phyloP scores from a whole-genome alignment of 2,329 filamentous ascomycete genomes.

The Colletotrichum melonis region DNA sequence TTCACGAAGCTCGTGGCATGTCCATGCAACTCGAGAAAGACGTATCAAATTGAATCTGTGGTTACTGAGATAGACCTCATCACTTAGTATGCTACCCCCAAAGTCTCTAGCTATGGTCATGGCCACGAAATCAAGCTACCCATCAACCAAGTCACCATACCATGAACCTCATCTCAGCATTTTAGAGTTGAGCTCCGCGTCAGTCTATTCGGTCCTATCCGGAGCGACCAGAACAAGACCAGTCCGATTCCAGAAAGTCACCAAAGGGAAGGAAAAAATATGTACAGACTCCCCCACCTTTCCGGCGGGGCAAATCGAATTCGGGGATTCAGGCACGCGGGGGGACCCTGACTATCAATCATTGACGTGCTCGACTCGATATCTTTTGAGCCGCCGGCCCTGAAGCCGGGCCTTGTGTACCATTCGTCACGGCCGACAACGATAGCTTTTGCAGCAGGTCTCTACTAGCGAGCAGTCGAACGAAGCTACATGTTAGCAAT shows the following conservation, averaged over 20 bases:
- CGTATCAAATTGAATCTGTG: neutral
- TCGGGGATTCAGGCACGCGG: conserved; percentile 14
- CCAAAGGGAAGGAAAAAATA: neutral
- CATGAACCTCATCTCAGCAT: neutral
- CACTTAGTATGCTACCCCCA: neutral
- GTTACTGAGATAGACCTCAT: neutral
- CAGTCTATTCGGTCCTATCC: neutral
- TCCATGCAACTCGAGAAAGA: neutral
- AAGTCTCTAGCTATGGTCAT: neutral
- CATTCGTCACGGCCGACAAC: neutral
- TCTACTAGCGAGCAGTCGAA: no score
- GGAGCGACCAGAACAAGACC: neutral
- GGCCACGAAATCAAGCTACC: neutral
- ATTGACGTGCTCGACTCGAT: conserved; percentile 32
- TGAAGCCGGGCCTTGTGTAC: neutral
- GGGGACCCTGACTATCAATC: conserved; percentile 17
- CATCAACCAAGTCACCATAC: neutral
- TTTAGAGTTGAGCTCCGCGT: neutral
- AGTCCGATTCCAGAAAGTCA: neutral
- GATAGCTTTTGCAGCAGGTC: neutral
- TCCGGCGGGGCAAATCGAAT: conserved; percentile 28
- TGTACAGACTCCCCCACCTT: conserved; percentile 15
- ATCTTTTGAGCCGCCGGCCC: neutral
- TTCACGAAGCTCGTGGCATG: neutral
- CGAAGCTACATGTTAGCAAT: no score